phyloP scores from a whole-genome alignment of 2,329 filamentous ascomycete species.

The Cercospora berteroae region DNA sequence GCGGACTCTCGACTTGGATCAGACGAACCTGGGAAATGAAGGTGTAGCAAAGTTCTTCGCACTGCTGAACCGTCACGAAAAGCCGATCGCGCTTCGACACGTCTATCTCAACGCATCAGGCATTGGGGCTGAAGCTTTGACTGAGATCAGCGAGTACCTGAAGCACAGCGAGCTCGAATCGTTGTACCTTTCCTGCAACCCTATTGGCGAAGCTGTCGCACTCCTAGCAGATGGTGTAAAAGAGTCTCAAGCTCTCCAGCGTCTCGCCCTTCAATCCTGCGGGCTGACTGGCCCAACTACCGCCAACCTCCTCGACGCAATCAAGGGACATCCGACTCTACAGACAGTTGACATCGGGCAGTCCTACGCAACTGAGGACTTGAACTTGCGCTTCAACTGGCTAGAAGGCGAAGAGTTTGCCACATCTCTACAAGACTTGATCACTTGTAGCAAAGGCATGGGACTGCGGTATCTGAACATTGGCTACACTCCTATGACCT shows the following conservation, averaged over 20 bases:
- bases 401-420: constrained; percentile 41
- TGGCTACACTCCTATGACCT: constrained; percentile 38
- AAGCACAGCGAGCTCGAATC: constrained; percentile 26
- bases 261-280: constrained; percentile 45
- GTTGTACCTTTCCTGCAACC: constrained; percentile 38
- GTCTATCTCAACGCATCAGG: constrained; percentile 39
- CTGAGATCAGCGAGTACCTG: constrained; percentile 34
- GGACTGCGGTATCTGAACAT: constrained; percentile 47
- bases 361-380: constrained; percentile 49
- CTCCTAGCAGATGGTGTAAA: constrained; percentile 31
- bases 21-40: constrained; percentile 51
- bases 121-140: constrained; percentile 29
- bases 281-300: constrained; percentile 45
- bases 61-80: constrained; percentile 21
- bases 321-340: constrained; percentile 40
- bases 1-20: constrained; percentile 54
- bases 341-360: constrained; percentile 48
- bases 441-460: constrained; percentile 31
- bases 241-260: constrained; percentile 29
- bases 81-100: constrained; percentile 31
- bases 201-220: constrained; percentile 31
- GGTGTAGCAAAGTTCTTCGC: constrained; percentile 50
- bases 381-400: constrained; percentile 50
- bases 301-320: constrained; percentile 41
- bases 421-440: constrained; percentile 38